These are phyloP conservation scores for Discostella pseudostelligera DNA, from an alignment of 108 stramenopile genomes.

Conservation along the genomic window DNA sequence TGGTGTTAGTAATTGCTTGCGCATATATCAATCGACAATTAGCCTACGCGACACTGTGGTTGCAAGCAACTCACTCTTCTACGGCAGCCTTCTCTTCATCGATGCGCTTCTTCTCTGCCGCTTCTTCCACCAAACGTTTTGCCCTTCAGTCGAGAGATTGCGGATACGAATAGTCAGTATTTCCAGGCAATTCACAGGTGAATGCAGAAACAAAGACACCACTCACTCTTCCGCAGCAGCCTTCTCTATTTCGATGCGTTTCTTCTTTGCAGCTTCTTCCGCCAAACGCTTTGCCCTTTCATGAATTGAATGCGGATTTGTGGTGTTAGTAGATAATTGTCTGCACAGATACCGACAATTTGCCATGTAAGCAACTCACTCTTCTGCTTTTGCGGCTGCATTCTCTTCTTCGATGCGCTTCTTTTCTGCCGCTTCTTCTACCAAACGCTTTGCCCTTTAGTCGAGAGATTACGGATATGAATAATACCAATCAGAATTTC, in stretches of 20 bases:
- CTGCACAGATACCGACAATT: neutral
- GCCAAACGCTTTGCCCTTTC: neutral
- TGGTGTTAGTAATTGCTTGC: neutral
- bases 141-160: neutral
- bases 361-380: neutral
- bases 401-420: neutral
- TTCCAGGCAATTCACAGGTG: no score
- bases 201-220: no score
- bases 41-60: no score
- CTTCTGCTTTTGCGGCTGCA: conserved; percentile 1
- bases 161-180: neutral
- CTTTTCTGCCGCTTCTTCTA: conserved; percentile 2
- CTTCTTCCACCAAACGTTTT: neutral
- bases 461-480: neutral
- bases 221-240: conserved; percentile 9
- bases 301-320: neutral
- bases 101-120: conserved; percentile 1
- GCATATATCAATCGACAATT: neutral
- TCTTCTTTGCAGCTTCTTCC: conserved; percentile 1
- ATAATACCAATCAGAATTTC: no score
- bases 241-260: neutral
- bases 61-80: conserved; percentile 2
- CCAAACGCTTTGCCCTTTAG: neutral
- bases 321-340: neutral
- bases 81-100: neutral